Evolutionary conservation across 2,329 filamentous ascomycete genomes (phyloP), one percentile per base, ranked within the genome.

Genomic region (Coniella vitis): DNA sequence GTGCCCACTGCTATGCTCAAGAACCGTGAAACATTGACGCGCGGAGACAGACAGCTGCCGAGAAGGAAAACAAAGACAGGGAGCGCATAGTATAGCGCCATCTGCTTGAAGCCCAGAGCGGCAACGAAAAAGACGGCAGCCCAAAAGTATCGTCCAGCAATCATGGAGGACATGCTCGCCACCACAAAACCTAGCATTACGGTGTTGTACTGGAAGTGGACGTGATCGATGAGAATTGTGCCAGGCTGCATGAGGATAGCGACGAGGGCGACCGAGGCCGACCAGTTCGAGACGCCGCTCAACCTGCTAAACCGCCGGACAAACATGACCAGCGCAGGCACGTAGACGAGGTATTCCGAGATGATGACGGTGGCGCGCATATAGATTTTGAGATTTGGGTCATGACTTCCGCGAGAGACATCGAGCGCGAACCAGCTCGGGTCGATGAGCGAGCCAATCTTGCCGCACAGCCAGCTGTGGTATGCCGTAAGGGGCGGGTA

Each of bases 401-500:
- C 84, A 56, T 96, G 87, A 32, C 83, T 75, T 42, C 89, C 90
- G 48, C 91, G 85, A 13, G 91, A 97, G 4, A 78, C 76, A 63
- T 87, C 80, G 13, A 98, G 79, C 10, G 83, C 83, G 64, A 97
- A 98, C 93, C 93, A 98, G 8, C 79, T 68, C 1, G 87, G 83
- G 55, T 95, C 75, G 64, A 97, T 85, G 34, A 83, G 65, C 45
- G 81, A 76, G 44, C 93, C 93, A 73, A 96, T 79, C 67, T 85
- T 86, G 55, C 93, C 93, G 53, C 94, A 71, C n/a, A 93, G 63
- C 91, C 90, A 97, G 72, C 90, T 96, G 68, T 98, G 93, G 69
- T 98, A 98, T 45, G 93, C 94, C 46, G 93, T 98, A 69, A 98
- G 78, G 45, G 93, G 93, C 49, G 93, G 93, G 65, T 98, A 98